Evolutionary conservation across 768 basidiomycete genomes (phyloP).

Genomic region (Punctularia strigosozonata): DNA sequence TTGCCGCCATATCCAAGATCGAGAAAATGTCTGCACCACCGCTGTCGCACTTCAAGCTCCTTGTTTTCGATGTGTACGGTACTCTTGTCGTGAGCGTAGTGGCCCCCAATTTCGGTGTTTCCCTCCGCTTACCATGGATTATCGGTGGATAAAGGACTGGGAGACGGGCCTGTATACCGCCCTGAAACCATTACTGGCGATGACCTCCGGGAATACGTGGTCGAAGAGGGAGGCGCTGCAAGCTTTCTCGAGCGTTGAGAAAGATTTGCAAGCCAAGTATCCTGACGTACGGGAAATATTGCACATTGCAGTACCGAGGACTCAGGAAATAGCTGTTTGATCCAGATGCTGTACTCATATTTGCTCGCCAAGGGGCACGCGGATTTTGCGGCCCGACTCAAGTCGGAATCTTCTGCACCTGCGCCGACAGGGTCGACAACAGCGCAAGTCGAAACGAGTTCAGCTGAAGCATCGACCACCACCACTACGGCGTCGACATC

Average conservation of each 20-base stretch:
- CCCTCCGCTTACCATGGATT: background rate
- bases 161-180: slow-evolving; percentile 51
- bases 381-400: slow-evolving; percentile 21
- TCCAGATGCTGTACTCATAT: slow-evolving; percentile 48
- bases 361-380: slow-evolving; percentile 33
- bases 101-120: background rate
- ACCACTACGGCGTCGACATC: slow-evolving; percentile 17
- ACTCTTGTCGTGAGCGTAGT: slow-evolving; percentile 42
- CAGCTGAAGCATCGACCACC: no score
- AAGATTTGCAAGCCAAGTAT: slow-evolving; percentile 42
- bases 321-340: no score
- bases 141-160: slow-evolving; percentile 41
- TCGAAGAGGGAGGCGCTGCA: slow-evolving; percentile 38
- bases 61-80: slow-evolving; percentile 71
- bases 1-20: no score
- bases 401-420: slow-evolving; percentile 4
- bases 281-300: no score
- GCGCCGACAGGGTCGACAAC: no score
- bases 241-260: slow-evolving; percentile 42
- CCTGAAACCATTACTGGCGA: slow-evolving; percentile 38
- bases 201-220: slow-evolving; percentile 23
- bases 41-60: slow-evolving; percentile 24
- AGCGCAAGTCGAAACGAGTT: no score
- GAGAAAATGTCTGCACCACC: no score
- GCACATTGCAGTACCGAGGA: no score